phyloP scores from a whole-genome alignment of 2,329 filamentous ascomycete genomes.

The Exophiala calicioides region DNA sequence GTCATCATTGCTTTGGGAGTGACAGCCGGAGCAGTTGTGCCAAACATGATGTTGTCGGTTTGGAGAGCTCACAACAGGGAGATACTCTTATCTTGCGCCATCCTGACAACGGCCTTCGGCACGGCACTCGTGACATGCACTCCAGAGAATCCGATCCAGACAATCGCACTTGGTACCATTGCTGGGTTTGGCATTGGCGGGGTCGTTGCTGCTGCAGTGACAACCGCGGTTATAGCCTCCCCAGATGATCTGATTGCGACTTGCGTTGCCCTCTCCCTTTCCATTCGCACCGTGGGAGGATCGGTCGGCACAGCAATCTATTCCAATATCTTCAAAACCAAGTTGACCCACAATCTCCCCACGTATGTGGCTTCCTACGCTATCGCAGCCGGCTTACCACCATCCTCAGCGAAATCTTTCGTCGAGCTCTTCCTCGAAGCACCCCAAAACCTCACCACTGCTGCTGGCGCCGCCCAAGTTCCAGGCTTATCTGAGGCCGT shows the following conservation, averaged over 20 bases:
- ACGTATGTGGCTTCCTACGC: constrained; percentile 9
- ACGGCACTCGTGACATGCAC: no score
- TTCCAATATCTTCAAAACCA: constrained; percentile 6
- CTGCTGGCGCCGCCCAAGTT: no score
- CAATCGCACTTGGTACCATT: constrained; percentile 1
- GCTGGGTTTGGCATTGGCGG: constrained; percentile 4
- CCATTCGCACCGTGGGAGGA: constrained; percentile 5
- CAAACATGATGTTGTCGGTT: constrained; percentile 6
- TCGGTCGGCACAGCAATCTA: constrained; percentile 7
- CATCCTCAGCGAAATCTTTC: neutral
- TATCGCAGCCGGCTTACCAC: neutral
- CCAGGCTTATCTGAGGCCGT: constrained; percentile 4
- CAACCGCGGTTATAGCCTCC: constrained; percentile 1
- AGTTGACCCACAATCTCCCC: constrained; percentile 2
- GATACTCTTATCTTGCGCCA: neutral
- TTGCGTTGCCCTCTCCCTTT: constrained; percentile 5
- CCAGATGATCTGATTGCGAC: constrained; percentile 7
- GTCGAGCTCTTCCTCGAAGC: constrained; percentile 6
- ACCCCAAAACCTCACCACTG: constrained; percentile 7
- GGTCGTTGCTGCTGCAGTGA: neutral
- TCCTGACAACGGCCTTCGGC: constrained; percentile 1
- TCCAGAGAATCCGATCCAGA: no score
- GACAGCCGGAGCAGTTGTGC: constrained; percentile 4
- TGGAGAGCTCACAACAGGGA: neutral
- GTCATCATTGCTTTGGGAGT: constrained; percentile 5